Evolutionary conservation across 345 rosid genomes (phyloP).

Genomic region (Boechera divaricarpa): DNA sequence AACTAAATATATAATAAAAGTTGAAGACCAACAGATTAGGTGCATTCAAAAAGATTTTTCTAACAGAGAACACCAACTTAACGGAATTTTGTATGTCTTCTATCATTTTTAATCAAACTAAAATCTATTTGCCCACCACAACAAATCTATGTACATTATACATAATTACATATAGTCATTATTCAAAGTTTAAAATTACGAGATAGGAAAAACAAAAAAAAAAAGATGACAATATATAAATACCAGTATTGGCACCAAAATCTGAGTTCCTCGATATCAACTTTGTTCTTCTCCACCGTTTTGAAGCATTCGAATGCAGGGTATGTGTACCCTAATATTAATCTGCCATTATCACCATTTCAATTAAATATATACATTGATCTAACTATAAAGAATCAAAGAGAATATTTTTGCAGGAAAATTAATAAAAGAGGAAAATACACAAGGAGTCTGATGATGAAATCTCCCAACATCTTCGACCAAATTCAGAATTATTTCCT

Average conservation of each 20-base stretch:
- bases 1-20: constrained; percentile 1
- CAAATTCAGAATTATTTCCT: constrained; percentile 44
- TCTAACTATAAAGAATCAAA: not conserved
- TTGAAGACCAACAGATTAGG: not conserved
- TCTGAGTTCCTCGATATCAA: constrained; percentile 77
- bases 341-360: constrained; percentile 50
- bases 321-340: constrained; percentile 85
- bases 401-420: no score
- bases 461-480: constrained; percentile 73
- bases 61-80: constrained; percentile 1
- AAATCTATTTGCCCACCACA: not conserved
- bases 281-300: constrained; percentile 80
- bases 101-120: not conserved
- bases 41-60: not conserved
- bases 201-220: not conserved
- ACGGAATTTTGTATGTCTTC: not conserved
- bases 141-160: not conserved
- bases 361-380: not conserved
- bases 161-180: no score
- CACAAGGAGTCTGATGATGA: constrained; percentile 63
- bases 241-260: constrained; percentile 99
- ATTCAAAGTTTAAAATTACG: not conserved
- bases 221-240: not conserved
- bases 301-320: constrained; percentile 93
- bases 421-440: not conserved